Percentiles rank a stretch among this genome's conserved stretches.
These are phyloP conservation scores for Passalora sequoiae DNA, from an alignment of 2,329 filamentous ascomycete genomes.

Conservation along the genomic window DNA sequence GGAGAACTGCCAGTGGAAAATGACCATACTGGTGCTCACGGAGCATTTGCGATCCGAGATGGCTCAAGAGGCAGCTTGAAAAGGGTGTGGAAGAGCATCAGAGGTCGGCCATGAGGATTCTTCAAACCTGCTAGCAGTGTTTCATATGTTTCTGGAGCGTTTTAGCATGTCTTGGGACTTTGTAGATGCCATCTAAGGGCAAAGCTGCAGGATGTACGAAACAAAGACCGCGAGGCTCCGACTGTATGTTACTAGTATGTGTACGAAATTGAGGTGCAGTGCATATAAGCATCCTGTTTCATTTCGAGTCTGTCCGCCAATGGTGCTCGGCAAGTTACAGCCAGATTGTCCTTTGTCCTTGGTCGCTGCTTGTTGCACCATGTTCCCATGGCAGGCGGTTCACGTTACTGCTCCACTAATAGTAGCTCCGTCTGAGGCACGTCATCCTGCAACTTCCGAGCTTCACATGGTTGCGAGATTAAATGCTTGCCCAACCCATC, in stretches of 20 bases:
- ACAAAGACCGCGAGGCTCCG: too few relatives aligned
- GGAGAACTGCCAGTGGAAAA: conserved; percentile 46
- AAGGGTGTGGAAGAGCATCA: conserved; percentile 25
- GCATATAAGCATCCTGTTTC: neutral
- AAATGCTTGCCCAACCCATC: too few relatives aligned
- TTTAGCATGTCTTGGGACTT: conserved; percentile 6
- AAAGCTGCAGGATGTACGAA: too few relatives aligned
- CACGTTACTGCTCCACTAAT: too few relatives aligned
- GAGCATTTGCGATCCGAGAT: conserved; percentile 40
- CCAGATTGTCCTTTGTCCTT: too few relatives aligned
- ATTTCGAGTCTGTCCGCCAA: neutral
- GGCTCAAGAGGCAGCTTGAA: conserved; percentile 21
- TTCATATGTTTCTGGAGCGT: conserved; percentile 5
- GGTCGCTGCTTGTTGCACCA: neutral
- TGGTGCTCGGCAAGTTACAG: neutral
- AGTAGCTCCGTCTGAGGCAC: too few relatives aligned
- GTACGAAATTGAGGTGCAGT: conserved; percentile 2
- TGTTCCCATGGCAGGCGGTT: too few relatives aligned
- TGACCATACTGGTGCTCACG: conserved; percentile 35
- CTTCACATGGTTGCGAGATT: too few relatives aligned
- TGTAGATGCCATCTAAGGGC: too few relatives aligned
- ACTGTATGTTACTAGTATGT: neutral
- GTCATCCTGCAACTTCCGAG: neutral
- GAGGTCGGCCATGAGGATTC: conserved; percentile 13
- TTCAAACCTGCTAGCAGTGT: neutral